Evolutionary conservation across 2,329 filamentous ascomycete species (phyloP).

Genomic region (Pseudocercospora ulei): DNA sequence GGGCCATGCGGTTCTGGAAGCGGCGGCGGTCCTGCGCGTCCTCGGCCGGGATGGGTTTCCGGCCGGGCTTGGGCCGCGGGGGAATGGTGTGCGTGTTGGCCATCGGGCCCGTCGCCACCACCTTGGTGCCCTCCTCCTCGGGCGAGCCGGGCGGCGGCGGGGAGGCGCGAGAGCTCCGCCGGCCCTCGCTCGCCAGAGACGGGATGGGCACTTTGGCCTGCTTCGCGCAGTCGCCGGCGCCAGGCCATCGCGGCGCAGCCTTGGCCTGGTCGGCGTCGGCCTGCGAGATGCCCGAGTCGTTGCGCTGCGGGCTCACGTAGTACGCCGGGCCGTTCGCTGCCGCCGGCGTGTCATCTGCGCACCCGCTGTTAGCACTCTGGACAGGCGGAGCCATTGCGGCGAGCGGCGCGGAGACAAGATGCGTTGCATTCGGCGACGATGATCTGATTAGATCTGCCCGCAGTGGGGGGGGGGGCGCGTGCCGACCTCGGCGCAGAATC

Average conservation of each 20-base stretch:
- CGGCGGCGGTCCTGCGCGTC: slow-evolving; percentile 88
- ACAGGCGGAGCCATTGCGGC: slow-evolving; percentile 18
- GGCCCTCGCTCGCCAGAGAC: slow-evolving; percentile 5
- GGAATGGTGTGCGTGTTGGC: slow-evolving; percentile 35
- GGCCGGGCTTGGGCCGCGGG: slow-evolving; percentile 55
- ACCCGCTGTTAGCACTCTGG: slow-evolving; percentile 20
- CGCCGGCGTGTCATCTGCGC: slow-evolving; percentile 11
- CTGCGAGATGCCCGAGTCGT: neutral
- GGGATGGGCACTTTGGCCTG: slow-evolving; percentile 13
- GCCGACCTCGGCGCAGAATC: slow-evolving; percentile 8
- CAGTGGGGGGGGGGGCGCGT: slow-evolving; percentile 6
- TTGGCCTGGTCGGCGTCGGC: neutral
- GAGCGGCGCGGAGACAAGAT: slow-evolving; percentile 11
- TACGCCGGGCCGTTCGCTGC: neutral
- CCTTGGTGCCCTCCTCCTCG: slow-evolving; percentile 12
- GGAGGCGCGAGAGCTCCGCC: neutral
- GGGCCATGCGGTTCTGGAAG: slow-evolving; percentile 85
- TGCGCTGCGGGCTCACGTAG: slow-evolving; percentile 1
- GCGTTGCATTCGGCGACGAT: slow-evolving; percentile 18
- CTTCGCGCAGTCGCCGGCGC: too few relatives aligned
- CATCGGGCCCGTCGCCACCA: slow-evolving; percentile 32
- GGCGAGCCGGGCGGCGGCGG: slow-evolving; percentile 1
- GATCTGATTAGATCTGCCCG: slow-evolving; percentile 27
- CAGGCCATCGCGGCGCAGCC: too few relatives aligned
- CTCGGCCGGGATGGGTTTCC: slow-evolving; percentile 69